Evolutionary conservation across 371 early-diverging fungal genomes (phyloP), one percentile per base, ranked within the genome.

Genomic region (Homolaphlyctis polyrhiza): DNA sequence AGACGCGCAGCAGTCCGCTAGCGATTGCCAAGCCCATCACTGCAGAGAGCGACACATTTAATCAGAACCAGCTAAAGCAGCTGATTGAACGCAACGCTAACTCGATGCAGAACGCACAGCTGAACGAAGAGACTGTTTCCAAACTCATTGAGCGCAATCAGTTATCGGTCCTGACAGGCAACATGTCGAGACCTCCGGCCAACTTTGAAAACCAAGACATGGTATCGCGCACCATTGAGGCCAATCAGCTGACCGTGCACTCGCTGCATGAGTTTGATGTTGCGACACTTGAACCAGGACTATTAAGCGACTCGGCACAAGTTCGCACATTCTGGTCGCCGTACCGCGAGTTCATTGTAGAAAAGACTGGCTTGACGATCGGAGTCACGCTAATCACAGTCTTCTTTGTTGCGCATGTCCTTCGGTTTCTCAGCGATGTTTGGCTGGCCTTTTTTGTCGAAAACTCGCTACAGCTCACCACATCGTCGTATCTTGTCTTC

Each of bases 211-310:
- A 80, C 65, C 80, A 80, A 55, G 76, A 87, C 66, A 66, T 78
- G 14, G 81, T 88, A 29, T 72, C 85, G 1, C 67, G 75, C 45
- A 86, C 86, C 21, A 82, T 89, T 35, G 85, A 88, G 65, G 76
- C 81, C 39, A 89, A 88, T 65, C 83, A 86, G 66, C 63, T 88
- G 55, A 88, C 89, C 2, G 86, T 89, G 29, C 87, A 87, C 71
- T 80, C 85, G 62, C 45, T 86, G 62, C 71, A 80, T 57, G 79
- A 75, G 28, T 77, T 76, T 49, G 68, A 69, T 14, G 57, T 39
- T 28, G 62, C 65, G 11, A 57, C 61, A 43, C 52, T 63, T 5
- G 70, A 71, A 34, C 58, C 52, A 0, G 72, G 66, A 5, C 63
- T 74, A 28, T 52, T 62, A 1, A 36, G 64, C 43, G 47, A 61